A percentile compares a stretch with the other conserved stretches of the same genome.
phyloP scores from a whole-genome alignment of 192 early-diverging fungal genomes.

The Coemansia pectinata region DNA sequence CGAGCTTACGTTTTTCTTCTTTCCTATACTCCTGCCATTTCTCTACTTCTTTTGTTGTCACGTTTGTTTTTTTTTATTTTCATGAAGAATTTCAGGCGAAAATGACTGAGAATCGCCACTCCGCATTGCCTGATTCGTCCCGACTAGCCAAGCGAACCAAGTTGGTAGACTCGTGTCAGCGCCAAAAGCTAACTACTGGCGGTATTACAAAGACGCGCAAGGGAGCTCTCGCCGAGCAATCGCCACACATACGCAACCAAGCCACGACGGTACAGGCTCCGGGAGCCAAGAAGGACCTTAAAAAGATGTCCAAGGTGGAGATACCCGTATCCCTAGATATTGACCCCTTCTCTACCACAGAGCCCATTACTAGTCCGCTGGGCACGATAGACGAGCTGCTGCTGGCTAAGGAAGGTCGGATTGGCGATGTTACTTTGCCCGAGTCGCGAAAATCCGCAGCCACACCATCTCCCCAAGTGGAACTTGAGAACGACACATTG shows the following conservation, averaged over 20 bases:
- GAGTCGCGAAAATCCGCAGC: neutral
- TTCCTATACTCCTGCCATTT: neutral
- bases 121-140: constrained; percentile 13
- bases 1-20: neutral
- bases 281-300: constrained; percentile 33
- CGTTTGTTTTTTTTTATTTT: neutral
- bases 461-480: neutral
- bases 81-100: neutral
- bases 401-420: constrained; percentile 18
- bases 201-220: constrained; percentile 30
- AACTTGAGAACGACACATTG: constrained; percentile 42
- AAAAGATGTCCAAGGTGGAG: constrained; percentile 39
- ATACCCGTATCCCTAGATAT: constrained; percentile 45
- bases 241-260: constrained; percentile 34
- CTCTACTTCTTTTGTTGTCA: neutral
- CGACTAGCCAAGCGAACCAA: constrained; percentile 24
- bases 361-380: constrained; percentile 30
- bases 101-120: constrained; percentile 40
- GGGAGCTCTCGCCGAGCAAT: constrained; percentile 28
- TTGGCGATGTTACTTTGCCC: neutral
- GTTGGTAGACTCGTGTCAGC: constrained; percentile 25
- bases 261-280: neutral
- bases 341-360: constrained; percentile 30
- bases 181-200: constrained; percentile 25
- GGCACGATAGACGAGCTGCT: constrained; percentile 37